Conservation (phyloP, 148 eudicot species). For the Amaranthus cruentus region DNA sequence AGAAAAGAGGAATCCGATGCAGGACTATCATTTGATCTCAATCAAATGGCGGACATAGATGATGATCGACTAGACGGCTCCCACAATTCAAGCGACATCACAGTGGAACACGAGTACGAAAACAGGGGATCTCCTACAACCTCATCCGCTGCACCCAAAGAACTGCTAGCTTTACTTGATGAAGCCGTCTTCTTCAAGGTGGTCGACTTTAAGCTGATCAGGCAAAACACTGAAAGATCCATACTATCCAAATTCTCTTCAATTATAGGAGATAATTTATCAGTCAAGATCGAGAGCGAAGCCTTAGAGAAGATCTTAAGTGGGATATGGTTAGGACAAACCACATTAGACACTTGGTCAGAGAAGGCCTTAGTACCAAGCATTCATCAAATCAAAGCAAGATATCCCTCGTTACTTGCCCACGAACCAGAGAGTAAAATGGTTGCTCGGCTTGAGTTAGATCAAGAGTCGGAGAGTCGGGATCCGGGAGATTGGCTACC, state of each 20-base stretch:
- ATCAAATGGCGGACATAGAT: constrained; percentile 46
- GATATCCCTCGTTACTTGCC: constrained; percentile 18
- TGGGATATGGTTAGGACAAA: constrained; percentile 69
- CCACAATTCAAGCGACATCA: constrained; percentile 73
- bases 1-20: constrained; percentile 49
- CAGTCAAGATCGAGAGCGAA: constrained; percentile 48
- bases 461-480: constrained; percentile 33
- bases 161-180: constrained; percentile 48
- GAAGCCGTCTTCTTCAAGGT: constrained; percentile 66
- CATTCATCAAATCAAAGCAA: constrained; percentile 42
- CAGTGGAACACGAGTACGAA: constrained; percentile 39
- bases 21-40: constrained; percentile 61
- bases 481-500: constrained; percentile 59
- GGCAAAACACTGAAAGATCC: constrained; percentile 43
- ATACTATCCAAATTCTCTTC: constrained; percentile 39
- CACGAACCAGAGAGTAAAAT: constrained; percentile 14
- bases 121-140: constrained; percentile 39
- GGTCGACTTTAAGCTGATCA: constrained; percentile 41
- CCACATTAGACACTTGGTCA: constrained; percentile 58
- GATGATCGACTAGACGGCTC: constrained; percentile 71
- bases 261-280: constrained; percentile 38
- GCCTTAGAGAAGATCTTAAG: constrained; percentile 72
- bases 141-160: constrained; percentile 41
- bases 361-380: constrained; percentile 54
- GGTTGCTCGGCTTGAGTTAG: constrained; percentile 46